phyloP scores from a whole-genome alignment of 139 green algal genomes.

The Coccomyxa sp. region DNA sequence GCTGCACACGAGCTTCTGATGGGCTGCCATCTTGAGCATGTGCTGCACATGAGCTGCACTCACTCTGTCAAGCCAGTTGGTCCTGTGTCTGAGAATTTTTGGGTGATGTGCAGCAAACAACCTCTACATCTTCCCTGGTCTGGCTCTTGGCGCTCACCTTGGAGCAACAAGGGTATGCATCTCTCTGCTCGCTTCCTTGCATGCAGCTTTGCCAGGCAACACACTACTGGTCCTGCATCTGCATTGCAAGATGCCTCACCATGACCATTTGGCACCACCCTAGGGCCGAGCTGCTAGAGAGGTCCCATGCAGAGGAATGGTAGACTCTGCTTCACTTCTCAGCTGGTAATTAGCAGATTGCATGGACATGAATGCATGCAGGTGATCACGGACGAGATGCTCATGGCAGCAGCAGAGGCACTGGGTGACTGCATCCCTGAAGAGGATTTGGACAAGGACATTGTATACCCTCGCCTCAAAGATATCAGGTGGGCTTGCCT shows the following conservation, averaged over 20 bases:
- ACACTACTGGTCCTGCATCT: not conserved
- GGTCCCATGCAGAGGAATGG: no score
- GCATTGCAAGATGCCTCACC: not conserved
- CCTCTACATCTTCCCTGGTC: constrained; percentile 68
- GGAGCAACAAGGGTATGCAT: constrained; percentile 7
- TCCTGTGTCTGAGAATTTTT: not conserved
- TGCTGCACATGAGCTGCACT: not conserved
- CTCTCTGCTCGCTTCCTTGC: not conserved
- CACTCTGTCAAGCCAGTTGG: not conserved
- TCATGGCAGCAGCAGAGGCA: constrained; percentile 18
- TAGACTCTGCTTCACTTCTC: no score
- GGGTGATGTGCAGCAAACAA: constrained; percentile 61
- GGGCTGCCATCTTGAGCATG: not conserved
- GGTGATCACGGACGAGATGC: constrained; percentile 18
- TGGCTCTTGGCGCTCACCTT: constrained; percentile 48
- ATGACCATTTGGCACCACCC: not conserved
- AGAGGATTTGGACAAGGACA: constrained; percentile 7
- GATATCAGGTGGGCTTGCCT: constrained; percentile 9
- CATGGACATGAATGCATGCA: not conserved
- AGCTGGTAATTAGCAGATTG: no score
- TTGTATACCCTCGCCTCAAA: constrained; percentile 9
- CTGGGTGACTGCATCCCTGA: constrained; percentile 6
- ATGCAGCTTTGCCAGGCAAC: not conserved
- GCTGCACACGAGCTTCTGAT: not conserved
- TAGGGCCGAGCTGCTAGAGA: no score